Conservation (phyloP, 306 rosid genomes). For the Acacia acuminata region DNA sequence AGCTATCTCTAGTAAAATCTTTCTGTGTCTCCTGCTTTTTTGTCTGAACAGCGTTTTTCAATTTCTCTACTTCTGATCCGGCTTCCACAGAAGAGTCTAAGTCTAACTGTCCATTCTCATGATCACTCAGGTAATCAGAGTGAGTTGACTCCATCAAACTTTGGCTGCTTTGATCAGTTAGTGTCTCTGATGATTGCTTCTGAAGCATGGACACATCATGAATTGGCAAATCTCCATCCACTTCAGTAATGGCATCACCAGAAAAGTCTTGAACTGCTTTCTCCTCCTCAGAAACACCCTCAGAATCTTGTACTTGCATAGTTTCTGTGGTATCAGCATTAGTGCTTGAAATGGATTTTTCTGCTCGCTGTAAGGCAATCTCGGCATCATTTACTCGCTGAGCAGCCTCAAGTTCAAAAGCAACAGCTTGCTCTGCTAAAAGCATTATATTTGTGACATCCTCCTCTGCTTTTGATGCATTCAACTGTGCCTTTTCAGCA, state of each 20-base stretch:
- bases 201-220: slow-evolving; percentile 51
- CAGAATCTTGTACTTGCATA: slow-evolving; percentile 48
- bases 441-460: slow-evolving; percentile 86
- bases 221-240: slow-evolving; percentile 41
- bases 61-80: slow-evolving; percentile 73
- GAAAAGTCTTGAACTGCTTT: slow-evolving; percentile 49
- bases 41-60: slow-evolving; percentile 55
- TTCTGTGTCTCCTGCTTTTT: slow-evolving; percentile 78
- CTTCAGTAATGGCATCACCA: slow-evolving; percentile 49
- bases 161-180: slow-evolving; percentile 46
- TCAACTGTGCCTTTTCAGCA: slow-evolving; percentile 73
- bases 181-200: slow-evolving; percentile 44
- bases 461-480: slow-evolving; percentile 84
- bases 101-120: slow-evolving; percentile 67
- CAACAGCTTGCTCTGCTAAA: slow-evolving; percentile 97
- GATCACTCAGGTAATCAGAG: slow-evolving; percentile 61
- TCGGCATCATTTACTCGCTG: slow-evolving; percentile 77
- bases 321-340: slow-evolving; percentile 48
- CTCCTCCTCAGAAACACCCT: slow-evolving; percentile 50
- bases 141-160: slow-evolving; percentile 44
- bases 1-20: slow-evolving; percentile 71
- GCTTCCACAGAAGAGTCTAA: slow-evolving; percentile 61
- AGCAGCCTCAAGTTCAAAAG: slow-evolving; percentile 84
- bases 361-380: slow-evolving; percentile 68
- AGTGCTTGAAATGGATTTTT: slow-evolving; percentile 50